Base-by-base conservation (phyloP, 2,329 filamentous ascomycete species). In the Epichloe aotearoae region DNA sequence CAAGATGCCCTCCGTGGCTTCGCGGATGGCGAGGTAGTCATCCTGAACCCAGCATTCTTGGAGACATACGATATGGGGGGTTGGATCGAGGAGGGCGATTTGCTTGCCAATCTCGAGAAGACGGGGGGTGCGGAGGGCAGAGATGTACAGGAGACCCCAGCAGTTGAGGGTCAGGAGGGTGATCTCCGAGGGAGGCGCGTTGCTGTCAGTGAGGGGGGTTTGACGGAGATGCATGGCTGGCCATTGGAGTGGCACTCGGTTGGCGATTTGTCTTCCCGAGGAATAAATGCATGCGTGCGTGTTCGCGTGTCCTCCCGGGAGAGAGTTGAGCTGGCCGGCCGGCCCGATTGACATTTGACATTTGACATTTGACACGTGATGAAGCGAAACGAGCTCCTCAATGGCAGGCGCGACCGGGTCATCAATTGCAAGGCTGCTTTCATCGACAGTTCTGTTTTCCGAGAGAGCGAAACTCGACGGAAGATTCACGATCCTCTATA, bases 41-140 rank as follows among this genome's bases (percentile, higher is more conserved):
- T 86, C 73, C 61, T 89, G 83, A 3, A 86, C 89, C 84, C 88
- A 98, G 72, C 88, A 94, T 73, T 97, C 91, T 69, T 97, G 91
- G 15, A 97, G 74, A n/a, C 85, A 88, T 54, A 96, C 88, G 60
- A 96, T 90, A 55, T 94, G 78, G 30, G 90, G 88, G 10, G 76
- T 65, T 1, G 86, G 86, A 17, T 76, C 69, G 52, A 80, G 75
- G 41, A 73, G 67, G 56, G 88, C 84, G 55, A 97, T 77, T 56
- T 86, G 85, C 56, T 78, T 82, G 50, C 88, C 91, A 61, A 97
- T 96, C 65, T 95, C 87, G 33, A 76, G 69, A 47, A 97, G 77
- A 42, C 93, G 87, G 59, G 86, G 83, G 56, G 77, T 73, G 57
- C 90, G 87, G 58, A 86, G 79, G 57, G 83, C 83, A 48, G 90